These are phyloP conservation scores for Inga oerstediana DNA, from an alignment of 306 rosid genomes.

Conservation along the genomic window DNA sequence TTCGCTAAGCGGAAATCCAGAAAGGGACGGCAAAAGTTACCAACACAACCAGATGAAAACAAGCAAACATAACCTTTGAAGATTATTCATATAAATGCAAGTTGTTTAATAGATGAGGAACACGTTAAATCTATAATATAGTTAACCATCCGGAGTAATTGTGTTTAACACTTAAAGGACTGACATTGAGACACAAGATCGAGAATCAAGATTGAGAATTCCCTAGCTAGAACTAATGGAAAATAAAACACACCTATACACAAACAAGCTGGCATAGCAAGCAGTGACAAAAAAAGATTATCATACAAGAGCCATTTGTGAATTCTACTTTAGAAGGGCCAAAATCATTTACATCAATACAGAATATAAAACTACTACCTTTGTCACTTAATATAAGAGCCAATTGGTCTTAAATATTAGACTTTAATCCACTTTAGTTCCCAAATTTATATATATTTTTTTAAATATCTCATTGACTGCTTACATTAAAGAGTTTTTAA, in stretches of 20 bases:
- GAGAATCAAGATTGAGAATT: neutral
- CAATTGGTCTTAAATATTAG: too few species aligned
- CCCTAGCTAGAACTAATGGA: neutral
- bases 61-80: neutral
- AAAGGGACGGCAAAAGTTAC: neutral
- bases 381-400: too few species aligned
- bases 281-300: neutral
- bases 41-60: neutral
- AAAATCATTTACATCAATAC: neutral
- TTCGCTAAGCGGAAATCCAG: neutral
- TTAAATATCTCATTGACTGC: accelerated
- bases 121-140: neutral
- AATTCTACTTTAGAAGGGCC: neutral
- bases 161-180: neutral
- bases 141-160: neutral
- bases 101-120: neutral
- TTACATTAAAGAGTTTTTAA: too few species aligned
- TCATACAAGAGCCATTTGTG: neutral
- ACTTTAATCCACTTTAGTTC: too few species aligned
- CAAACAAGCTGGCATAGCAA: neutral
- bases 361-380: neutral
- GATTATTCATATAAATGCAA: neutral
- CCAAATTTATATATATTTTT: too few species aligned
- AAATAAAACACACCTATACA: neutral
- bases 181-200: neutral